Conservation (phyloP, 2,329 filamentous ascomycete genomes). For the Colletotrichum falcatum region DNA sequence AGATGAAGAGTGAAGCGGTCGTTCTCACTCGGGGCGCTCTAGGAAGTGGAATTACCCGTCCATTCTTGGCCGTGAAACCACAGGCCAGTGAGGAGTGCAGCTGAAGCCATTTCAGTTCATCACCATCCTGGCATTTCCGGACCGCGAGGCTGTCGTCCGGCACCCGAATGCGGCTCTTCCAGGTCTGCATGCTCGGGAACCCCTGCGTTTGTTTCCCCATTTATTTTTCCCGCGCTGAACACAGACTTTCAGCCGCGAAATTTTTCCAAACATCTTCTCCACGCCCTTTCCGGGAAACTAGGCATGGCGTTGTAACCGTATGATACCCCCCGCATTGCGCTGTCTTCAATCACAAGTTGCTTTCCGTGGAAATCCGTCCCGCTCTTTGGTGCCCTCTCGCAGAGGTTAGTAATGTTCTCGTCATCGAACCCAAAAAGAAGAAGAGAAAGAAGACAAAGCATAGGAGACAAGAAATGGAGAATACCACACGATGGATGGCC, state of each 20-base stretch:
- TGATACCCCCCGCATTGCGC: constrained; percentile 35
- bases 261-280: constrained; percentile 5
- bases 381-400: neutral
- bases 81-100: neutral
- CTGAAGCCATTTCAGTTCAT: neutral
- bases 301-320: constrained; percentile 23
- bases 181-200: neutral
- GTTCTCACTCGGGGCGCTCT: neutral
- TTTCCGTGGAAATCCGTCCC: constrained; percentile 1
- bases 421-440: neutral
- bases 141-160: constrained; percentile 7
- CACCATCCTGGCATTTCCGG: constrained; percentile 8
- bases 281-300: constrained; percentile 2
- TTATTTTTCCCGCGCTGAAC: constrained; percentile 6
- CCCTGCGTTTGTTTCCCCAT: neutral
- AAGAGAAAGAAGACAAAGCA: neutral
- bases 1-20: constrained; percentile 2
- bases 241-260: constrained; percentile 31
- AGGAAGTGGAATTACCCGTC: neutral
- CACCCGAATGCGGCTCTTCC: constrained; percentile 32
- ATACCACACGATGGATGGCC: neutral
- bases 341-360: constrained; percentile 17
- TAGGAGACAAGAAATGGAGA: neutral
- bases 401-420: neutral
- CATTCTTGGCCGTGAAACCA: constrained; percentile 7